These are phyloP conservation scores for Aspergillus quadricinctus DNA, from an alignment of 2,329 filamentous ascomycete species.

Conservation along the genomic window DNA sequence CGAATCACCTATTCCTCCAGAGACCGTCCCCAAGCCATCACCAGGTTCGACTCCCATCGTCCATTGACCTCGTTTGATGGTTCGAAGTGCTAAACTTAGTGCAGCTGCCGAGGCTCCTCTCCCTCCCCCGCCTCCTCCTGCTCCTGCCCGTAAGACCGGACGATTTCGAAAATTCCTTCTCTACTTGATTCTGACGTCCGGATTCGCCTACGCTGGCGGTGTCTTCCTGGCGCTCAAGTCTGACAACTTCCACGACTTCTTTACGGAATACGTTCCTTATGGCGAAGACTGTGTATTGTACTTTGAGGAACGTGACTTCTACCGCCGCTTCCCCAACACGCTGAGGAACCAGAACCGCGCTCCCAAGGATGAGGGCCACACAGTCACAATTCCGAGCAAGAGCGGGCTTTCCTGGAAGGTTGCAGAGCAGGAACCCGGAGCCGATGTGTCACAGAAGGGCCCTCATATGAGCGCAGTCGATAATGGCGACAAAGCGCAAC, in stretches of 20 bases:
- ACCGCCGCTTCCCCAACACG: slow-evolving; percentile 69
- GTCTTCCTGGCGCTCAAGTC: slow-evolving; percentile 90
- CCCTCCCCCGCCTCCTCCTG: slow-evolving; percentile 39
- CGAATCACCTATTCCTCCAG: slow-evolving; percentile 45
- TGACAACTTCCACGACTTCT: slow-evolving; percentile 99
- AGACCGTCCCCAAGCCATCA: slow-evolving; percentile 46
- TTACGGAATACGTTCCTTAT: slow-evolving; percentile 92
- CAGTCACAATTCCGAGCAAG: slow-evolving; percentile 77
- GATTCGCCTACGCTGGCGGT: slow-evolving; percentile 77
- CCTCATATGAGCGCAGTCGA: slow-evolving; percentile 45
- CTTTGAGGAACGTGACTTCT: slow-evolving; percentile 91
- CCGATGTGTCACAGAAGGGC: slow-evolving; percentile 53
- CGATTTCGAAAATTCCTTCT: slow-evolving; percentile 74
- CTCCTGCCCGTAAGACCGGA: slow-evolving; percentile 60
- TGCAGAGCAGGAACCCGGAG: slow-evolving; percentile 56
- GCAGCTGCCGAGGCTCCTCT: slow-evolving; percentile 34
- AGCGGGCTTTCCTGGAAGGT: slow-evolving; percentile 81
- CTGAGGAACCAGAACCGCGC: slow-evolving; percentile 44
- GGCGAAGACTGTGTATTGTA: slow-evolving; percentile 93
- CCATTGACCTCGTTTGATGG: slow-evolving; percentile 3
- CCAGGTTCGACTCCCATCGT: slow-evolving; percentile 26
- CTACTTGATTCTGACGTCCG: slow-evolving; percentile 70
- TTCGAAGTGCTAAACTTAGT: slow-evolving; percentile 32
- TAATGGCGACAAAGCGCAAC: slow-evolving; percentile 22
- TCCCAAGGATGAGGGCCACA: slow-evolving; percentile 55